Percentiles rank a stretch among this genome's conserved stretches.
These are phyloP conservation scores for Tolypocladium cylindrosporum DNA, from an alignment of 2,329 filamentous ascomycete genomes.

Conservation along the genomic window DNA sequence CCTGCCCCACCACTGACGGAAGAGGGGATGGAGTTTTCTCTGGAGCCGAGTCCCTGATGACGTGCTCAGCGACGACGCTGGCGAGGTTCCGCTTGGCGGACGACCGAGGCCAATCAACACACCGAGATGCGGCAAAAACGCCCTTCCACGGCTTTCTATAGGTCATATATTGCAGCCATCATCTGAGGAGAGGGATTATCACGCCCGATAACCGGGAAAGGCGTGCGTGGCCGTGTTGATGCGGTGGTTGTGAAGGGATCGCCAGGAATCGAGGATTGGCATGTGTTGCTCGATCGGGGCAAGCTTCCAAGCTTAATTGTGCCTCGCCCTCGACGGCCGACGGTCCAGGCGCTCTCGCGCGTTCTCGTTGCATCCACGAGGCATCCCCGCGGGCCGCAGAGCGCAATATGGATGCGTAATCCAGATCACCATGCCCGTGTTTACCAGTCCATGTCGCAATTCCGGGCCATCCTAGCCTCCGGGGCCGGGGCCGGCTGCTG, in stretches of 20 bases:
- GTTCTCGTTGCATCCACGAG: neutral
- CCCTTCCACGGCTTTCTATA: neutral
- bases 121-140: neutral
- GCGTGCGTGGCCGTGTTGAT: neutral
- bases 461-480: neutral
- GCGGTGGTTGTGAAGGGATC: neutral
- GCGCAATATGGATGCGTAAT: neutral
- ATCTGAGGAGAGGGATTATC: neutral
- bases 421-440: neutral
- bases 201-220: neutral
- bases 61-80: constrained; percentile 3
- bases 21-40: neutral
- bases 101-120: neutral
- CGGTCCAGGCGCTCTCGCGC: neutral
- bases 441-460: neutral
- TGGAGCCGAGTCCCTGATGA: constrained; percentile 3
- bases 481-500: neutral
- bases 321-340: neutral
- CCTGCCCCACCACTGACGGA: neutral
- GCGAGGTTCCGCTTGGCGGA: neutral
- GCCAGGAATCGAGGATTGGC: neutral
- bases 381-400: neutral
- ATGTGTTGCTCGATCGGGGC: neutral
- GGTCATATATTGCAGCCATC: neutral
- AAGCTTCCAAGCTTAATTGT: no score